Evolutionary conservation across 306 rosid genomes (phyloP).

Genomic region (Fragaria ananassa): DNA sequence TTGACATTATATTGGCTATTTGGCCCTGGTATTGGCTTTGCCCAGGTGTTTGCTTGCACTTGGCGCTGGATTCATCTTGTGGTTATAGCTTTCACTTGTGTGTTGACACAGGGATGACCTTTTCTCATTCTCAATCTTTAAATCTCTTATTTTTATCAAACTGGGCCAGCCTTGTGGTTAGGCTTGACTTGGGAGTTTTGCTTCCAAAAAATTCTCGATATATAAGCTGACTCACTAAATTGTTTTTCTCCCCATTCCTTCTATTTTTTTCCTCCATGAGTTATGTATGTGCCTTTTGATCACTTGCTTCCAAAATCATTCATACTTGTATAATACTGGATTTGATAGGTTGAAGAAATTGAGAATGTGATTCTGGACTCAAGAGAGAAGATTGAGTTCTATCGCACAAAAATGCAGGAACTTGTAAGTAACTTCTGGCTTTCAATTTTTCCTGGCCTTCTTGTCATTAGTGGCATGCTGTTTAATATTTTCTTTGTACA

Average conservation of each 20-base stretch:
- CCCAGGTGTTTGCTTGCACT: background rate
- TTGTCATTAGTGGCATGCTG: background rate
- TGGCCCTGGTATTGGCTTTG: no score
- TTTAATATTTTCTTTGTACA: background rate
- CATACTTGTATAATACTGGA: background rate
- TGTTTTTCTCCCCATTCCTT: background rate
- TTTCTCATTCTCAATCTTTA: background rate
- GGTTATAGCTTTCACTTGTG: background rate
- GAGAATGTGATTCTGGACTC: slow-evolving; percentile 70
- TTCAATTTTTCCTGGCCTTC: slow-evolving; percentile 23
- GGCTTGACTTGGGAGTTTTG: background rate
- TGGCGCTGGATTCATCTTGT: background rate
- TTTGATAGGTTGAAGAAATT: slow-evolving; percentile 53
- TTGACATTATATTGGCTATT: background rate
- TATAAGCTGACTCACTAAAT: background rate
- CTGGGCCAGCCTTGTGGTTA: background rate
- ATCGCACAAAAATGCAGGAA: slow-evolving; percentile 93
- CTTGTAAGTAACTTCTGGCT: slow-evolving; percentile 62
- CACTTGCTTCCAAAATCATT: background rate
- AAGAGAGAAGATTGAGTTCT: slow-evolving; percentile 75
- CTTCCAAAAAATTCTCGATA: background rate
- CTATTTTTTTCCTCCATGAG: background rate
- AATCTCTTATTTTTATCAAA: background rate
- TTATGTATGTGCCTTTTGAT: background rate
- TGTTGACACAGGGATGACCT: background rate